Evolutionary conservation across 2,329 filamentous ascomycete genomes (phyloP).

Genomic region (Trichoderma arundinaceum): DNA sequence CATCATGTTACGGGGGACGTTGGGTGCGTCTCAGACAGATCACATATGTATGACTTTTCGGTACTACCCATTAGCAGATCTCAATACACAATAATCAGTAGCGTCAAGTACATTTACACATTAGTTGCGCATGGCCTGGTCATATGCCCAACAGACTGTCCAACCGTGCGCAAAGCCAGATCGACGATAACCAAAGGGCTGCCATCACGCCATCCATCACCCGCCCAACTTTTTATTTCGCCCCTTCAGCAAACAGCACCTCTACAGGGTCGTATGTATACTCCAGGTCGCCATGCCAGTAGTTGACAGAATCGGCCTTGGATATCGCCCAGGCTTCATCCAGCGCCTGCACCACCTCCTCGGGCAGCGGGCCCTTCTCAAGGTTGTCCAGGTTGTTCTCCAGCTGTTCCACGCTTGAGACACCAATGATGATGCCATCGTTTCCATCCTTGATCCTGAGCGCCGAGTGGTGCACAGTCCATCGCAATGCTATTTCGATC

Average conservation of each 20-base stretch:
- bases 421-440: slow-evolving; percentile 66
- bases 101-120: not conserved
- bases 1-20: too few relatives aligned
- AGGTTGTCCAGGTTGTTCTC: slow-evolving; percentile 62
- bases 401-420: slow-evolving; percentile 63
- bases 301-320: slow-evolving; percentile 61
- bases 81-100: too few relatives aligned
- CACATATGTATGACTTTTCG: too few relatives aligned
- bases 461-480: slow-evolving; percentile 73
- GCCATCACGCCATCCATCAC: slow-evolving; percentile 6
- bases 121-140: slow-evolving; percentile 3
- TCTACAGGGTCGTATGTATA: slow-evolving; percentile 70
- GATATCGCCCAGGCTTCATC: slow-evolving; percentile 79
- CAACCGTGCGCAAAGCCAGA: not conserved
- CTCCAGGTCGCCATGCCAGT: slow-evolving; percentile 66
- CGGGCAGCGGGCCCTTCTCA: slow-evolving; percentile 74
- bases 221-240: slow-evolving; percentile 44
- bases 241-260: slow-evolving; percentile 59
- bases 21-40: too few relatives aligned
- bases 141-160: not conserved
- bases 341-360: slow-evolving; percentile 74
- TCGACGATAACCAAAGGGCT: not conserved
- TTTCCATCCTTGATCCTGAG: slow-evolving; percentile 58
- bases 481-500: slow-evolving; percentile 76
- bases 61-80: too few relatives aligned